Base-by-base conservation (phyloP, 345 rosid species). In the Corchorus capsularis region DNA sequence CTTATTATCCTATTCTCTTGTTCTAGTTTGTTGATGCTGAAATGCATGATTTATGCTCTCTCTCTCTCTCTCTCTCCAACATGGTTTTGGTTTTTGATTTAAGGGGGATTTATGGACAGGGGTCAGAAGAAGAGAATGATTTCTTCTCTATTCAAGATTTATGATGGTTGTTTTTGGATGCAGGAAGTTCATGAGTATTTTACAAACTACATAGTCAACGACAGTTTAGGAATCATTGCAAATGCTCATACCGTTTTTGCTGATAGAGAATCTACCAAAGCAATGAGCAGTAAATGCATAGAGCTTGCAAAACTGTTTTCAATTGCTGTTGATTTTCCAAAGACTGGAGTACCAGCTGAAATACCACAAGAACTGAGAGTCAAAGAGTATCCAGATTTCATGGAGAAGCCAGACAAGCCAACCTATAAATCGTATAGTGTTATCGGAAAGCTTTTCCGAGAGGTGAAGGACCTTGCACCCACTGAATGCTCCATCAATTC, bases 311-410 rank as follows among this genome's bases (percentile, higher is more conserved):
- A 20, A 43, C 77, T 82, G 70, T 75, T 73, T 69, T 87, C 94
- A 8, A 79, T 78, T 11, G 93, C 91, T 0, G 91, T 89, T 8
- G 92, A 90, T 67, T 89, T 87, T 79, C 87, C 91, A 0, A 90
- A 89, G 85, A 90, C 92, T 0, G 91, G 91, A 19, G 85, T 86
- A 17, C 85, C 92, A 8, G 92, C 91, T 0, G 80, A 79, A 81
- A 82, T 89, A 47, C 89, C 91, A 0, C 66, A n/a, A 2, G 74
- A 86, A 3, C 78, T 86, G 17, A 75, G 80, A 1, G 87, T 81
- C 60, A 86, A 71, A 79, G 83, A 81, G 37, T 90, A 79, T 78
- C 94, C 92, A 1, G 89, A 90, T 80, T 89, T 85, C 84, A 90
- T 90, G 92, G 93, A 86, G 63, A 90, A 87, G 71, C 77, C 68